Evolutionary conservation across 768 basidiomycete species (phyloP), one percentile per base, ranked within the genome.

Genomic region (Strobilomyces echinocephalus): DNA sequence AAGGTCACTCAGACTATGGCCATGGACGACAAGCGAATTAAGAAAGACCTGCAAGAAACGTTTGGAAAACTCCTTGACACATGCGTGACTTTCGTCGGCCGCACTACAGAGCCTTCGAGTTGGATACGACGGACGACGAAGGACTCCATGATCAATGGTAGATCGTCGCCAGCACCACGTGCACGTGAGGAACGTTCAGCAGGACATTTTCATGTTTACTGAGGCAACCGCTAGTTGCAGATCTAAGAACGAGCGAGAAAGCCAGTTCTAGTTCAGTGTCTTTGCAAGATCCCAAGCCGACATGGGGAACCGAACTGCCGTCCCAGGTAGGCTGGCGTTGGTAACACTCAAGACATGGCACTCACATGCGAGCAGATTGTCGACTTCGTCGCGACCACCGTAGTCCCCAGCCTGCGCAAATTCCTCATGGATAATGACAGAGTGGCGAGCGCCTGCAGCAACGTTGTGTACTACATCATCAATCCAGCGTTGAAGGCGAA

Each of bases 31-130:
- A 79, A 84, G 21, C 79, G 90, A 36, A 72, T 95, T 50, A 83
- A 91, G 24, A 90, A 92, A 65, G 97, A 99, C 52, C 74, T 97
- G 10, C 93, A 95, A 83, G 95, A 97, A 58, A 85, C 80, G 5
- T 97, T 88, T 63, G 79, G 82, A 33, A 95, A 90, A 68, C 78
- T 97, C 1, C 77, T 93, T 10, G 95, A 98, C 60, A 74, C 84
- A 8, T 88, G 85, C 48, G 79, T 94, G 10, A 69, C 80, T 1
- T 84, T 88, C 53, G 82, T 87, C 11, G 87, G 87, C 4, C 80
- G 87, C 26, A 83, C 83, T 4, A 77, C 78, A 16, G 91, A 94
- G 60, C 81, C 83, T 56, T 81, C 84, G 20, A 87, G 83, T 38
- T 92, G 91, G 91, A 84, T 89, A 42, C 81, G 86, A 35, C 79